These are phyloP conservation scores for Pythium aquatile DNA, from an alignment of 352 stramenopile species.

Conservation along the genomic window DNA sequence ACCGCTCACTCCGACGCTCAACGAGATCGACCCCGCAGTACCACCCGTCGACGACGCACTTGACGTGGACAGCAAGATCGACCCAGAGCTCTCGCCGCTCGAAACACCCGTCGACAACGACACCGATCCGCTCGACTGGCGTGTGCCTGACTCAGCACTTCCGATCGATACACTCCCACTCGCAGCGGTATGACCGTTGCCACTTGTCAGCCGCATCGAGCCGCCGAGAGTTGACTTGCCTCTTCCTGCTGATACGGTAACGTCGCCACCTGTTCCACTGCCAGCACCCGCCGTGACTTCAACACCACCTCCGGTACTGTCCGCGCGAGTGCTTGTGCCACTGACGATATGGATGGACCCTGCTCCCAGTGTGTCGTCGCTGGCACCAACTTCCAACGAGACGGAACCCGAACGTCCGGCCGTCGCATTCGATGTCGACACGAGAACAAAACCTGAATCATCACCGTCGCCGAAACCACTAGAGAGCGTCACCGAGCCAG, in stretches of 20 bases:
- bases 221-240: slow-evolving; percentile 3
- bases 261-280: slow-evolving; percentile 22
- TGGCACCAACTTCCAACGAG: slow-evolving; percentile 19
- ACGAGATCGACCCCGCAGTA: too few species aligned
- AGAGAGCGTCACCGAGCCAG: slow-evolving; percentile 10
- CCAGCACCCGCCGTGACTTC: slow-evolving; percentile 32
- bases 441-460: slow-evolving; percentile 24
- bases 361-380: slow-evolving; percentile 14
- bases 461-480: slow-evolving; percentile 16
- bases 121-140: slow-evolving; percentile 19
- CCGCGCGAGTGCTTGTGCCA: slow-evolving; percentile 22
- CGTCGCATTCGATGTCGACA: slow-evolving; percentile 26
- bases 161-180: slow-evolving; percentile 30
- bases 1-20: too few species aligned
- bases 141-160: slow-evolving; percentile 22
- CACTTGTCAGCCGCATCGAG: neutral
- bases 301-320: slow-evolving; percentile 30
- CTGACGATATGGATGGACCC: slow-evolving; percentile 32
- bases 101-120: slow-evolving; percentile 16
- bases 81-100: slow-evolving; percentile 19
- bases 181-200: neutral
- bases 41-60: slow-evolving; percentile 1
- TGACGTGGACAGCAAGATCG: slow-evolving; percentile 33
- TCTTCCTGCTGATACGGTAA: slow-evolving; percentile 25
- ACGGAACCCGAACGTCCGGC: slow-evolving; percentile 21